Evolutionary conservation across 2,329 filamentous ascomycete species (phyloP).

Genomic region (Thermoascus crustaceus): DNA sequence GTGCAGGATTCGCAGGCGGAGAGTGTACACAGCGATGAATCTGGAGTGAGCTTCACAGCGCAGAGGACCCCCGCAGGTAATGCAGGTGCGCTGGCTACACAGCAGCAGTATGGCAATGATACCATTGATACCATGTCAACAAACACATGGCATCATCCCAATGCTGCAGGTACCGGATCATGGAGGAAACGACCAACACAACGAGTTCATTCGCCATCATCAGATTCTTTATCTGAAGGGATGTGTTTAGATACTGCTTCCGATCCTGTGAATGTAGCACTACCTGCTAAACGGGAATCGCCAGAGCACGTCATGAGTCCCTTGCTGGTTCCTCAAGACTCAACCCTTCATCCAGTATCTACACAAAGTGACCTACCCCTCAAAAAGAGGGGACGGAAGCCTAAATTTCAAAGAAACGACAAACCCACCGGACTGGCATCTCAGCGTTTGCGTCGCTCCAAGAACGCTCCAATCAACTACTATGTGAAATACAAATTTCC

Average conservation of each 20-base stretch:
- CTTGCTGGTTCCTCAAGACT: too few species aligned
- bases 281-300: too few species aligned
- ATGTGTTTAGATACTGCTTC: too few species aligned
- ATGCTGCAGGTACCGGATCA: neutral
- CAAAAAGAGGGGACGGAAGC: neutral
- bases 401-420: neutral
- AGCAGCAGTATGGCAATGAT: neutral
- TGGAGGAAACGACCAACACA: neutral
- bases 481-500: slow-evolving; percentile 16
- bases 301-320: too few species aligned
- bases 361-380: too few species aligned
- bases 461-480: slow-evolving; percentile 24
- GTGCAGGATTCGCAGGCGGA: neutral
- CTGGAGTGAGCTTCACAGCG: too few species aligned
- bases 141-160: neutral
- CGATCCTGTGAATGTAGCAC: too few species aligned
- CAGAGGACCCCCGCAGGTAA: too few species aligned
- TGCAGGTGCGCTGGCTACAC: neutral
- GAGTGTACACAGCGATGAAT: neutral
- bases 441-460: slow-evolving; percentile 22
- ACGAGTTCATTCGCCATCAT: too few species aligned
- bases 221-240: too few species aligned
- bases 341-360: too few species aligned
- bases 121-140: neutral
- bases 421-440: neutral